Evolutionary conservation across 768 basidiomycete genomes (phyloP).

Genomic region (Galerina sulciceps): DNA sequence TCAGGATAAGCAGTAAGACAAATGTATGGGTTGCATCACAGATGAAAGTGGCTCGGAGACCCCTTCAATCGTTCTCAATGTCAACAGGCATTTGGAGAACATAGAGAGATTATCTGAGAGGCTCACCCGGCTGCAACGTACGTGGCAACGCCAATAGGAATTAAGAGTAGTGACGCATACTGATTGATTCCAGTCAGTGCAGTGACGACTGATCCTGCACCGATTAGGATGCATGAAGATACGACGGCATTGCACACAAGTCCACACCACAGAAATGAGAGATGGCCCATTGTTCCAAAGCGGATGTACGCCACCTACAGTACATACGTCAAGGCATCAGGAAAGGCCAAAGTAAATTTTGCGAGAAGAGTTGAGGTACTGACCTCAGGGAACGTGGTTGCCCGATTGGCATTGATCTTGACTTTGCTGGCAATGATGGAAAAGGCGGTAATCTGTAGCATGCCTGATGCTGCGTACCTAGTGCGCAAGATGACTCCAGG

Average conservation of each 20-base stretch:
- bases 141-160: slow-evolving; percentile 42
- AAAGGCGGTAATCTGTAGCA: slow-evolving; percentile 32
- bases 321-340: too few species aligned
- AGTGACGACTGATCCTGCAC: slow-evolving; percentile 41
- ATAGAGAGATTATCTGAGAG: not conserved
- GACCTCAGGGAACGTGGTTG: slow-evolving; percentile 37
- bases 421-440: slow-evolving; percentile 35
- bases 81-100: not conserved
- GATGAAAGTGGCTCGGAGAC: slow-evolving; percentile 28
- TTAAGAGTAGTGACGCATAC: slow-evolving; percentile 41
- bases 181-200: slow-evolving; percentile 44
- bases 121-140: slow-evolving; percentile 33
- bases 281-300: slow-evolving; percentile 25
- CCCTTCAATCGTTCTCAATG: slow-evolving; percentile 6
- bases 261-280: slow-evolving; percentile 30
- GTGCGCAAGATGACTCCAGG: not conserved
- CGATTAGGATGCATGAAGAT: slow-evolving; percentile 37
- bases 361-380: not conserved
- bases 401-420: slow-evolving; percentile 35
- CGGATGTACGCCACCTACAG: slow-evolving; percentile 21
- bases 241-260: slow-evolving; percentile 34
- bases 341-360: too few species aligned
- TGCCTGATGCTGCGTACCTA: slow-evolving; percentile 26
- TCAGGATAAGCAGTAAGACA: slow-evolving; percentile 37
- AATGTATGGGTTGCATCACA: slow-evolving; percentile 22